phyloP scores from a whole-genome alignment of 2,329 filamentous ascomycete genomes.

The Aspergillus fructus region DNA sequence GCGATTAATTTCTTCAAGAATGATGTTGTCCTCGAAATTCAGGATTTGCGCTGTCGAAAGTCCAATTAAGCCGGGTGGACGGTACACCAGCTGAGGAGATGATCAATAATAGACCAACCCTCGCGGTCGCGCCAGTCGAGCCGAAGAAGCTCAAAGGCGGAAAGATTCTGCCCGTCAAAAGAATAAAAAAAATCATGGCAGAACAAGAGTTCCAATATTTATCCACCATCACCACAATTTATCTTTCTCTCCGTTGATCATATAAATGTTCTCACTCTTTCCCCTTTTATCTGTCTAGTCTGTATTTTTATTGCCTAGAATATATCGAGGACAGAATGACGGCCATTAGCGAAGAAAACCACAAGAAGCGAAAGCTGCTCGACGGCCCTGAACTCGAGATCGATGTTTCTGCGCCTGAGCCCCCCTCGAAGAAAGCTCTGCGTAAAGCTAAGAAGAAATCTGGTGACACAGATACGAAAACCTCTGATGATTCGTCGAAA shows the following conservation, averaged over 20 bases:
- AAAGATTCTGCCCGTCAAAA: slow-evolving; percentile 30
- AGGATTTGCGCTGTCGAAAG: not conserved
- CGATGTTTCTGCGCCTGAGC: slow-evolving; percentile 84
- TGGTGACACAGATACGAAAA: slow-evolving; percentile 12
- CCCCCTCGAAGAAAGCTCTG: slow-evolving; percentile 89
- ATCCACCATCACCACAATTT: not conserved
- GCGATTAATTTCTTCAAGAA: not conserved
- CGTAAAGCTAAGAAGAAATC: slow-evolving; percentile 77
- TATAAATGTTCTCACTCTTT: not conserved
- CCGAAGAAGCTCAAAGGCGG: slow-evolving; percentile 8
- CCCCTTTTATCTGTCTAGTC: not conserved
- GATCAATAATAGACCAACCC: not conserved
- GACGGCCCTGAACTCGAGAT: slow-evolving; percentile 72
- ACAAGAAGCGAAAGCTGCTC: slow-evolving; percentile 70
- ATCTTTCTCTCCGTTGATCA: not conserved
- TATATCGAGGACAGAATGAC: slow-evolving; percentile 24
- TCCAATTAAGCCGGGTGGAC: not conserved
- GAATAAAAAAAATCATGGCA: slow-evolving; percentile 7
- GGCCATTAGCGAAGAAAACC: slow-evolving; percentile 25
- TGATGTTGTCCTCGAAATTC: not conserved
- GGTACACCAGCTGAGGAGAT: not conserved
- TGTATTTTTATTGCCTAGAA: not conserved
- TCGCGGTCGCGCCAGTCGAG: not conserved
- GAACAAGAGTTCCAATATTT: not conserved
- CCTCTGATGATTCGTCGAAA: slow-evolving; percentile 10